A percentile compares a stretch with the other conserved stretches of the same genome.
These are phyloP conservation scores for Candida koratica DNA, from an alignment of 805 yeast species.

Conservation along the genomic window DNA sequence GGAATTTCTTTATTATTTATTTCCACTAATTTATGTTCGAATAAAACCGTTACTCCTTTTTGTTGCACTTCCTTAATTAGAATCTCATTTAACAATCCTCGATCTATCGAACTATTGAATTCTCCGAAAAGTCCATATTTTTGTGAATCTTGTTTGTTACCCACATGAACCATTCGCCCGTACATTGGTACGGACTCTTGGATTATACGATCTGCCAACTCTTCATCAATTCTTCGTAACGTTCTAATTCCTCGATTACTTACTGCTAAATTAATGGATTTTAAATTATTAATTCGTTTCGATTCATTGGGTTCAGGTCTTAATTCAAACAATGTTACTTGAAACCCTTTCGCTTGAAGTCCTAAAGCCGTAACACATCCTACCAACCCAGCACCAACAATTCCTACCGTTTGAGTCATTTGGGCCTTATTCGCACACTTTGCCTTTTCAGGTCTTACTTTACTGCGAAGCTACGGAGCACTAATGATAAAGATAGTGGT, in stretches of 20 bases:
- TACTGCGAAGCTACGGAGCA: neutral
- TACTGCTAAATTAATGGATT: conserved; percentile 84
- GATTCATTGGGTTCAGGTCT: conserved; percentile 65
- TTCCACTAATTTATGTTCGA: conserved; percentile 53
- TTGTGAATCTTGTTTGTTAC: conserved; percentile 58
- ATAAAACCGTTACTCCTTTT: conserved; percentile 44
- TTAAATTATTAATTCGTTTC: conserved; percentile 39
- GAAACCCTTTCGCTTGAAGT: conserved; percentile 63
- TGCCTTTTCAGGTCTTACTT: neutral
- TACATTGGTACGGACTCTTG: conserved; percentile 73
- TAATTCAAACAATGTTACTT: conserved; percentile 68
- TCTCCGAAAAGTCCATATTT: conserved; percentile 79
- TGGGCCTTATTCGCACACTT: too few species aligned
- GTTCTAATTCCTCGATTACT: conserved; percentile 79
- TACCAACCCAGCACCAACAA: conserved; percentile 89
- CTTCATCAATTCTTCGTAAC: conserved; percentile 55
- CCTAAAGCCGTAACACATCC: conserved; percentile 86
- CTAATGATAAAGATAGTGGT: too few species aligned
- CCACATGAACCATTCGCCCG: conserved; percentile 86
- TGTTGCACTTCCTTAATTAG: conserved; percentile 59
- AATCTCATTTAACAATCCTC: conserved; percentile 62
- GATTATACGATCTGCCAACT: conserved; percentile 53
- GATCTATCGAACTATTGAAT: conserved; percentile 78
- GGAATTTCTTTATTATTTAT: conserved; percentile 27
- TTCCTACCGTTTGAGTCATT: conserved; percentile 32